Evolutionary conservation across 2,329 filamentous ascomycete species (phyloP).

Genomic region (Aciculosporium take): DNA sequence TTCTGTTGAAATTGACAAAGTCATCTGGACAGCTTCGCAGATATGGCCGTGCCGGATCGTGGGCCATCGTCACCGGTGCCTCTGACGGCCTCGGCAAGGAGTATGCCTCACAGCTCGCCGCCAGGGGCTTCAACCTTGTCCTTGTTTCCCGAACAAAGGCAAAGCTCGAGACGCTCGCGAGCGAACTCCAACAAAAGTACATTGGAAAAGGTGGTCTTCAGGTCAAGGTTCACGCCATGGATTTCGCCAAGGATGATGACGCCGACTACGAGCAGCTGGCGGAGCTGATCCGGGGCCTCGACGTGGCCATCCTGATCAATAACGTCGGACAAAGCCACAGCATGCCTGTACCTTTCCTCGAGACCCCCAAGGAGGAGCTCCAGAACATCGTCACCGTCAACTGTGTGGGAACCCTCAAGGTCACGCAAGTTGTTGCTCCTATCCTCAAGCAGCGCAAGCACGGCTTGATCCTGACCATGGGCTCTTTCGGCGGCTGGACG

Average conservation of each 20-base stretch:
- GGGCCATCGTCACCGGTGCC: constrained; percentile 88
- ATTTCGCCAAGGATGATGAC: constrained; percentile 70
- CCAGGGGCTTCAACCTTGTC: constrained; percentile 85
- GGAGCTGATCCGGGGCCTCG: constrained; percentile 54
- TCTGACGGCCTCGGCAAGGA: constrained; percentile 96
- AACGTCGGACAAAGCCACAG: constrained; percentile 91
- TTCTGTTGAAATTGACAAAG: background rate
- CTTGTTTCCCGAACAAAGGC: constrained; percentile 91
- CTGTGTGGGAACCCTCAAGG: constrained; percentile 76
- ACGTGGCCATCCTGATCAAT: constrained; percentile 83
- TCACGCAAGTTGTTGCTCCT: constrained; percentile 73
- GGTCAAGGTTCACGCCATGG: constrained; percentile 76
- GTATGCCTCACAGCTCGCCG: constrained; percentile 78
- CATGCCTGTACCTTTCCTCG: constrained; percentile 78
- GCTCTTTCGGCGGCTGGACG: constrained; percentile 84
- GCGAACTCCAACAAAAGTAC: constrained; percentile 61
- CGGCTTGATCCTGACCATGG: constrained; percentile 92
- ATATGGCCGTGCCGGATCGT: constrained; percentile 83
- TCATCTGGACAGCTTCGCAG: constrained; percentile 52
- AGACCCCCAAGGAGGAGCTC: constrained; percentile 68
- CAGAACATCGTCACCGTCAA: constrained; percentile 90
- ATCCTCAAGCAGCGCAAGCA: constrained; percentile 72
- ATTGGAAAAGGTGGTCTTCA: constrained; percentile 41
- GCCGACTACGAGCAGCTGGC: constrained; percentile 65
- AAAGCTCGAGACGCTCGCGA: constrained; percentile 67